Evolutionary conservation across 1,284 basidiomycete genomes (phyloP).

Genomic region (Ceratobasidium sp.): DNA sequence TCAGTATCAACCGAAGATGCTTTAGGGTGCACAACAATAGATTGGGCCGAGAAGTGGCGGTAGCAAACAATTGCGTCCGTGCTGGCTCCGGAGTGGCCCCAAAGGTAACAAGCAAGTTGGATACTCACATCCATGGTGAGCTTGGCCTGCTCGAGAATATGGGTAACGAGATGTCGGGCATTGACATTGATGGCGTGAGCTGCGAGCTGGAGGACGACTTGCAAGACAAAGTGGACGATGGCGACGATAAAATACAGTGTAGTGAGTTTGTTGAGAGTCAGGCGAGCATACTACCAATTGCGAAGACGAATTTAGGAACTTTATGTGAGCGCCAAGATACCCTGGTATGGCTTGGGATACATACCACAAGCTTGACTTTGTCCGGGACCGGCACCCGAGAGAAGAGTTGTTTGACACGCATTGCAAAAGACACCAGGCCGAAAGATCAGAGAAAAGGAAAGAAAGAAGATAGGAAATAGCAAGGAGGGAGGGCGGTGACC

Average conservation of each 20-base stretch:
- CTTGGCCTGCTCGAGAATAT: constrained; percentile 46
- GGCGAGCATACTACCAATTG: constrained; percentile 67
- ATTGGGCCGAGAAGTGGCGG: not conserved
- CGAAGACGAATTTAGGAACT: not conserved
- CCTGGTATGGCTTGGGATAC: constrained; percentile 9
- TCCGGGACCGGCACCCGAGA: constrained; percentile 40
- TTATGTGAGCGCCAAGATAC: not conserved
- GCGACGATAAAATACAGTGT: constrained; percentile 74
- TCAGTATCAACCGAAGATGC: constrained; percentile 1
- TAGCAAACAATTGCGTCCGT: not conserved
- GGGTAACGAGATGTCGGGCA: constrained; percentile 63
- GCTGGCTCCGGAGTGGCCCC: not conserved
- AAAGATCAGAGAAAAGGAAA: constrained; percentile 3
- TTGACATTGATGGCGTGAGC: constrained; percentile 72
- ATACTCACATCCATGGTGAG: constrained; percentile 36
- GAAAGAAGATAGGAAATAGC: constrained; percentile 1
- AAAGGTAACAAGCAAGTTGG: not conserved
- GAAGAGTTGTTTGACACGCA: constrained; percentile 46
- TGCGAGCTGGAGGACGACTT: constrained; percentile 72
- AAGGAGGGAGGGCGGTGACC: constrained; percentile 18
- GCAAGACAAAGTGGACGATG: constrained; percentile 70
- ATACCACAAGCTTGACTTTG: constrained; percentile 45
- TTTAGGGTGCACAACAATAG: too few relatives aligned
- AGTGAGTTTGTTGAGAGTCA: constrained; percentile 74
- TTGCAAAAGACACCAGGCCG: not conserved